Evolutionary conservation across 176 grass and related monocot species (phyloP), one percentile per base, ranked within the genome.

Genomic region (Zoysia japonica): DNA sequence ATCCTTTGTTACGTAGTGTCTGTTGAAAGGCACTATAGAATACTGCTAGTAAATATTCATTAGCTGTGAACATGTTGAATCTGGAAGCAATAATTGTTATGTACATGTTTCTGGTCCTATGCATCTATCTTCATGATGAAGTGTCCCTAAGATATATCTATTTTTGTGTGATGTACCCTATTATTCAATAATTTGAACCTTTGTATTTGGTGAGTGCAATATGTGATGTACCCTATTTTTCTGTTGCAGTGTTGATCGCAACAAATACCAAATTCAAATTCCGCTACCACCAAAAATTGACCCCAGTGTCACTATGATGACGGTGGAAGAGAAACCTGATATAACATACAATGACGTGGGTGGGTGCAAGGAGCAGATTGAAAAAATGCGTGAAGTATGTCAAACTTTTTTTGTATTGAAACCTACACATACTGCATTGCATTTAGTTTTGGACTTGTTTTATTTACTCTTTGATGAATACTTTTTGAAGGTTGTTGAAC

Each of bases 231-330:
- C 28, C 28, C 28, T 28, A 28, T 28, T 28, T 28, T 28, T 28
- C 28, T 28, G 28, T 28, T 28, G 28, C 91, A 97, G 94, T 62
- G 94, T 97, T 69, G 94, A 97, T 50, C 86, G 94, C 17, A 94
- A 93, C 70, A 94, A 94, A 80, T 97, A 97, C 47, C 91, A 97
- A 83, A 97, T 94, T 41, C 94, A 97, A 61, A 97, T 97, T 70
- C 94, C 94, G 9, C 62, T 97, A 62, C 94, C 89, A 61, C 91
- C 94, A 5, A 97, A 97, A 79, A 93, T 97, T 82, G 94, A 97
- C 63, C 94, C 94, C 8, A 97, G 91, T 52, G 94, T 97, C 73
- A 97, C 94, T 19, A 97, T 97, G 94, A 97, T 97, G 94, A 97
- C 94, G 0, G 94, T 97, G 14, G 94, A 97, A 78, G 94, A 94